Evolutionary conservation across 257 asterid species (phyloP).

Genomic region (Voacanga thouarsii): DNA sequence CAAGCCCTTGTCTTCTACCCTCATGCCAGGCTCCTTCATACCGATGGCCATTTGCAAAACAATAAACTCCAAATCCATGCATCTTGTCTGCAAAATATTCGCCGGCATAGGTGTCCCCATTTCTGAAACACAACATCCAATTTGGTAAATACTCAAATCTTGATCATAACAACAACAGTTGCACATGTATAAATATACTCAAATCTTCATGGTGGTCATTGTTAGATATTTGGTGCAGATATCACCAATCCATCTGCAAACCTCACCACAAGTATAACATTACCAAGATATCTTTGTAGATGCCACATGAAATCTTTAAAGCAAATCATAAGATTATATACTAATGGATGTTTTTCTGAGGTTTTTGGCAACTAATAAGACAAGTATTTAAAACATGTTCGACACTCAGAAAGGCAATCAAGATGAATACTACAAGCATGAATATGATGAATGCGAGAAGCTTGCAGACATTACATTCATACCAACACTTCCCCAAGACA

Average conservation of each 20-base stretch:
- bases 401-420: background rate
- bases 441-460: background rate
- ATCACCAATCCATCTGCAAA: background rate
- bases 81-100: conserved; percentile 90
- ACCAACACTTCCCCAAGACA: background rate
- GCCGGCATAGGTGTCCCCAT: conserved; percentile 87
- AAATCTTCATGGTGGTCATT: background rate
- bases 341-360: background rate
- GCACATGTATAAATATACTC: background rate
- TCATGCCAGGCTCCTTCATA: conserved; percentile 98
- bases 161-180: background rate
- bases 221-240: background rate
- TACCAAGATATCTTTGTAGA: background rate
- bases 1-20: conserved; percentile 84
- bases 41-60: conserved; percentile 72
- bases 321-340: background rate
- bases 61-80: conserved; percentile 87
- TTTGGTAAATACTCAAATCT: conserved; percentile 1
- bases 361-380: background rate
- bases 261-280: background rate
- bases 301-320: background rate
- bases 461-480: background rate
- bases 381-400: background rate
- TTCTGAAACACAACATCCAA: conserved; percentile 35
- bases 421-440: background rate